Evolutionary conservation across 257 asterid species (phyloP).

Genomic region (Mentha longifolia): DNA sequence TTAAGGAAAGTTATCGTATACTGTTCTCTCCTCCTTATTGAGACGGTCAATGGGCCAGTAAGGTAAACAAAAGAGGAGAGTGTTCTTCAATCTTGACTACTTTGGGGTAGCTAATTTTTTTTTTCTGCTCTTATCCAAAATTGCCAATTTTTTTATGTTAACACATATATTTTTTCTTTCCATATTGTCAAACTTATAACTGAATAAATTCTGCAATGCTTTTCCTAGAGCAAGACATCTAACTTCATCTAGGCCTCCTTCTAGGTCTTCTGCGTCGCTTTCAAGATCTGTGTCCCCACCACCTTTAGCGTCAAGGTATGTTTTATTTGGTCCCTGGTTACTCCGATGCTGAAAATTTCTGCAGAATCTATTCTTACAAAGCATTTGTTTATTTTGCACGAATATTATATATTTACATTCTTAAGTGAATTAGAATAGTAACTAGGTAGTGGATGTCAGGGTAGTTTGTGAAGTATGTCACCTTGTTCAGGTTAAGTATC

Average conservation of each 20-base stretch:
- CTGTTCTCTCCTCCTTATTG: too few species aligned
- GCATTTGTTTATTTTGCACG: not conserved
- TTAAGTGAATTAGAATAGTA: too few species aligned
- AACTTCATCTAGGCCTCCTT: not conserved
- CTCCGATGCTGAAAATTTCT: not conserved
- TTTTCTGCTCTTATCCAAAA: not conserved
- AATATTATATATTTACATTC: not conserved
- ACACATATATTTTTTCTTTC: too few species aligned
- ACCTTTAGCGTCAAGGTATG: slow-evolving; percentile 4
- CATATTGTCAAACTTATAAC: not conserved
- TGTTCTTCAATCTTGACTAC: not conserved
- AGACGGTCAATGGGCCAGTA: too few species aligned
- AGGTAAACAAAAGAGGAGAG: not conserved
- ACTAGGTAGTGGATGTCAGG: not conserved
- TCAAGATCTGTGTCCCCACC: slow-evolving; percentile 9
- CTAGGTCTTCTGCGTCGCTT: slow-evolving; percentile 4
- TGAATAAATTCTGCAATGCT: not conserved
- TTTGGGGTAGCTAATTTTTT: not conserved
- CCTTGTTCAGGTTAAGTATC: not conserved
- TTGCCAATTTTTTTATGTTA: not conserved
- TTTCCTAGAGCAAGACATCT: not conserved
- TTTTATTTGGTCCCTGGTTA: not conserved
- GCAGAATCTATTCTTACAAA: slow-evolving; percentile 1
- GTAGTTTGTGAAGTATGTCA: not conserved
- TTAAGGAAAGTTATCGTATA: too few species aligned